Evolutionary conservation across 140 eudicot genomes (phyloP).

Genomic region (Flaveria floridana): DNA sequence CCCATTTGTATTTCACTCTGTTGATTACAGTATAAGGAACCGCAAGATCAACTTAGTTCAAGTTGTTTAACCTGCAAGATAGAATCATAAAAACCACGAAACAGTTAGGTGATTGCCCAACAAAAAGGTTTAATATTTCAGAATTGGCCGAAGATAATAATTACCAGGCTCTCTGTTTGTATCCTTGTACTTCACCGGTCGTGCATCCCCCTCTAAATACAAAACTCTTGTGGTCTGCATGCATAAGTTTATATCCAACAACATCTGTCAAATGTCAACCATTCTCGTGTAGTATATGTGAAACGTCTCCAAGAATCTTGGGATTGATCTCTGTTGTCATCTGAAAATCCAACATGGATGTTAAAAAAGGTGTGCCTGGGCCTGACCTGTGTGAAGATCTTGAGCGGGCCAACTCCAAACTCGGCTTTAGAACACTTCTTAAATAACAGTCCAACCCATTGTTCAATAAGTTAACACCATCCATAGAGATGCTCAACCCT

Average conservation of each 20-base stretch:
- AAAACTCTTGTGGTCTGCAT: slow-evolving; percentile 36
- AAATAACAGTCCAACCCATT: slow-evolving; percentile 65
- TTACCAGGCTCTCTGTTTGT: slow-evolving; percentile 12
- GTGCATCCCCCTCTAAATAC: slow-evolving; percentile 38
- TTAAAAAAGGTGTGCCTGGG: slow-evolving; percentile 26
- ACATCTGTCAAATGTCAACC: slow-evolving; percentile 32
- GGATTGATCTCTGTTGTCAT: slow-evolving; percentile 71
- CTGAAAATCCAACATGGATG: slow-evolving; percentile 59
- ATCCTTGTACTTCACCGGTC: slow-evolving; percentile 40
- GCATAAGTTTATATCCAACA: slow-evolving; percentile 30
- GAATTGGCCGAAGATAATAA: slow-evolving; percentile 14
- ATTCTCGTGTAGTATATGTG: slow-evolving; percentile 58
- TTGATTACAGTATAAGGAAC: not conserved
- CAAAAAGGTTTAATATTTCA: not conserved
- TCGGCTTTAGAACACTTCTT: slow-evolving; percentile 57
- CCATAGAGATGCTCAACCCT: slow-evolving; percentile 50
- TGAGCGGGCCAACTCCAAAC: slow-evolving; percentile 53
- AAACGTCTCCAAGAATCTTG: slow-evolving; percentile 56
- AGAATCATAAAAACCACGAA: not conserved
- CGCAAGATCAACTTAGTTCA: not conserved
- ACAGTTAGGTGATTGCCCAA: slow-evolving; percentile 13
- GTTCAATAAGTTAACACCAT: slow-evolving; percentile 64
- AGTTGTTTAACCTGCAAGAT: slow-evolving; percentile 24
- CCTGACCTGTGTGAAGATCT: slow-evolving; percentile 35
- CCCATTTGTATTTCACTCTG: slow-evolving; percentile 17